A percentile compares a stretch with the other conserved stretches of the same genome.
Evolutionary conservation across 352 stramenopile species (phyloP).

Genomic region (Pythium biforme): DNA sequence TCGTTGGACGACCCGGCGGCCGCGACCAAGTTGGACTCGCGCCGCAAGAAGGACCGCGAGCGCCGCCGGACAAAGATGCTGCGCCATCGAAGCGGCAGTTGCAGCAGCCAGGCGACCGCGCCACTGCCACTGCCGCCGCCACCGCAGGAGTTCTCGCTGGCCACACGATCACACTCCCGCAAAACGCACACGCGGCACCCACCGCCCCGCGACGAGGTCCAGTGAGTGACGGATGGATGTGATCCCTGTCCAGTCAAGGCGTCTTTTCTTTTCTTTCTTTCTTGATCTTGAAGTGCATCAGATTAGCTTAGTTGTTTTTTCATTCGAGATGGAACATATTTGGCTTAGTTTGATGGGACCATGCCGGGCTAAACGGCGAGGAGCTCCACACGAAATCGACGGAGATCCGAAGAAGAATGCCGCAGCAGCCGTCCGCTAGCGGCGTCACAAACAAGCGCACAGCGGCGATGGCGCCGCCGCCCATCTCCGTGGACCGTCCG

Average conservation of each 20-base stretch:
- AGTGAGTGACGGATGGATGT: slow-evolving; percentile 1
- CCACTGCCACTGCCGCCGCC: slow-evolving; percentile 3
- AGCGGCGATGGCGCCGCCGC: background rate
- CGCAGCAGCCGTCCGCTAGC: too few species aligned
- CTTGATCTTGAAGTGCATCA: too few species aligned
- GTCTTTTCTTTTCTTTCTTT: background rate
- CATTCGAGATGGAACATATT: too few species aligned
- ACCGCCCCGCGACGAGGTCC: slow-evolving; percentile 4
- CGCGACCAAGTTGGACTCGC: slow-evolving; percentile 45
- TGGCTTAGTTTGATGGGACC: too few species aligned
- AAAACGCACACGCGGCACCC: background rate
- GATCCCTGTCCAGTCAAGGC: too few species aligned
- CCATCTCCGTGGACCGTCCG: slow-evolving; percentile 11
- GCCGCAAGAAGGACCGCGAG: slow-evolving; percentile 40
- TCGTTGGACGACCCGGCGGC: slow-evolving; percentile 67
- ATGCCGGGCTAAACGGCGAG: too few species aligned
- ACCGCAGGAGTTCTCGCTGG: background rate
- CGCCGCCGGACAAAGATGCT: slow-evolving; percentile 5
- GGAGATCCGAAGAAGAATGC: background rate
- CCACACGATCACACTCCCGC: background rate
- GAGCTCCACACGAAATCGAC: background rate
- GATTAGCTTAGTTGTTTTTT: too few species aligned
- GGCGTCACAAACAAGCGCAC: background rate
- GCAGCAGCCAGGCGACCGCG: background rate
- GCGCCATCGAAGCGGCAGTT: background rate